Evolutionary conservation across 129 eudicot genomes (phyloP).

Genomic region (Pseudognaphalium luteoalbum): DNA sequence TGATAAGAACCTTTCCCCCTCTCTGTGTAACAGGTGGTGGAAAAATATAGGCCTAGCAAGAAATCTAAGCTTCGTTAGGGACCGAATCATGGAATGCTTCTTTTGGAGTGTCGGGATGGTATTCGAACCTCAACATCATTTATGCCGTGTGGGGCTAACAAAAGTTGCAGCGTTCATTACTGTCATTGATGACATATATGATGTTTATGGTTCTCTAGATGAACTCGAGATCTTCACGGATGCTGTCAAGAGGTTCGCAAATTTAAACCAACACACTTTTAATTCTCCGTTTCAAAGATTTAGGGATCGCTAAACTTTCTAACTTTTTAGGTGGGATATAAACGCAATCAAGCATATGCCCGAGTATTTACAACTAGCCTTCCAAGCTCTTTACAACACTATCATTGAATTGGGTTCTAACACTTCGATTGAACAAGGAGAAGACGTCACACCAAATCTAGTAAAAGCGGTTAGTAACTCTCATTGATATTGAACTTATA

Average conservation of each 20-base stretch:
- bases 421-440: neutral
- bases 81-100: neutral
- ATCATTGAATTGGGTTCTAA: neutral
- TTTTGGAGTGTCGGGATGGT: neutral
- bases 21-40: neutral
- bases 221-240: neutral
- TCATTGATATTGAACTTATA: no score
- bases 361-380: neutral
- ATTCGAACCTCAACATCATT: neutral
- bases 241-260: neutral
- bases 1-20: neutral
- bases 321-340: neutral
- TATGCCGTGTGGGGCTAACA: neutral
- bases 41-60: neutral
- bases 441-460: neutral
- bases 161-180: neutral
- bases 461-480: conserved; percentile 3
- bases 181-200: neutral
- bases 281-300: no score
- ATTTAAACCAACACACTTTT: neutral
- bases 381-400: neutral
- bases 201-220: neutral
- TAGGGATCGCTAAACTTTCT: neutral
- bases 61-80: neutral
- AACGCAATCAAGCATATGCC: neutral